Base-by-base conservation (phyloP, 2,329 filamentous ascomycete species). In the Harringtonia lauricola region DNA sequence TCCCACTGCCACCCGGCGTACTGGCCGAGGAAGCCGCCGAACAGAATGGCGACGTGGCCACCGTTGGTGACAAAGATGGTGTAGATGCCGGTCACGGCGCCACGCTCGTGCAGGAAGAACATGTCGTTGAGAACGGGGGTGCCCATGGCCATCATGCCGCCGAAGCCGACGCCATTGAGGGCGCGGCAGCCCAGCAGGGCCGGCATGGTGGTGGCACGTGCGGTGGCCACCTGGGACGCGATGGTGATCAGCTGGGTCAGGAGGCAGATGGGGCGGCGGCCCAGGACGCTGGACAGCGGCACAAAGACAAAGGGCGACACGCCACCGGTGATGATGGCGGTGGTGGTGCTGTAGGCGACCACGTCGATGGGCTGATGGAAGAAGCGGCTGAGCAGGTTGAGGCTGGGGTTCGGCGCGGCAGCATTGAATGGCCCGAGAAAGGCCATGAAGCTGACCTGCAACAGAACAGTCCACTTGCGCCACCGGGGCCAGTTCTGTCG, bases 51-150 rank as follows among this genome's bases (percentile, higher is more conserved):
- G 15, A 49, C 24, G 46, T 49, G 48, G 2, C 42, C 48, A 22
- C 48, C 48, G 38, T 45, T 49, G 41, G 46, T 49, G 22, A 49
- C 43, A 34, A 47, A 47, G 31, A 49, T 44, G 29, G 46, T 48
- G 39, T 50, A 48, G 18, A 50, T 37, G 42, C 48, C 48, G 24
- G 45, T 50, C 44, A 43, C 47, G 6, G 33, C 42, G 34, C 48
- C 48, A 18, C 48, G 46, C 44, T 50, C 48, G 46, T 50, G 48
- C 43, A 46, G 36, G 36, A 47, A 50, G 36, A 48, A 50, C 41
- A 50, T 45, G 46, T 50, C 48, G 48, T 48, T 48, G 39, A 50
- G 44, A 21, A 48, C 45, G 17, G 48, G 46, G 21, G 45, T 49
- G 43, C 48, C 48, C 3, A 49, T 43, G 8, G 45, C 48, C 45